Percentiles rank a stretch among this genome's conserved stretches.
Evolutionary conservation across 176 grass and related monocot genomes (phyloP).

Genomic region (Cymbopogon citratus): DNA sequence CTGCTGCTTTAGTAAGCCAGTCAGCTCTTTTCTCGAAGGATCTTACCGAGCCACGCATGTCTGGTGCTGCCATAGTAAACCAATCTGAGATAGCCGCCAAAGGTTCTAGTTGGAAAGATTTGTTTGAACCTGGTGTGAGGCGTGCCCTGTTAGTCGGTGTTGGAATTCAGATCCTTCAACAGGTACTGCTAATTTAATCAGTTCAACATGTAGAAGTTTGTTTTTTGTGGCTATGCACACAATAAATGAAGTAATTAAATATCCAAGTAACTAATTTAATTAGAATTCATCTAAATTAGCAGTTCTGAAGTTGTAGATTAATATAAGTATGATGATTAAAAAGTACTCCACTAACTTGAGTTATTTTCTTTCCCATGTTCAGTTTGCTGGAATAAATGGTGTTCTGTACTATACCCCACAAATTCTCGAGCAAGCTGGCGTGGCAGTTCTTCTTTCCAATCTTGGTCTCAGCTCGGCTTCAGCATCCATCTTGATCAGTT

Average conservation of each 20-base stretch:
- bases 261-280: neutral
- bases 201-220: neutral
- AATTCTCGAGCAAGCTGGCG: conserved; percentile 88
- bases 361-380: neutral
- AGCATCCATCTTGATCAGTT: conserved; percentile 83
- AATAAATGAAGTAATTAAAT: neutral
- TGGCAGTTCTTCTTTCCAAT: conserved; percentile 71
- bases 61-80: conserved; percentile 63
- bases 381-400: conserved; percentile 96
- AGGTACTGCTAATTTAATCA: conserved; percentile 44
- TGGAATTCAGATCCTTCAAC: conserved; percentile 82
- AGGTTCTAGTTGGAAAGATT: conserved; percentile 55
- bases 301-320: neutral
- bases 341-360: neutral
- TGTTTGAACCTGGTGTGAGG: conserved; percentile 79
- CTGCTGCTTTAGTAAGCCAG: conserved; percentile 80
- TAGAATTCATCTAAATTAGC: conserved; percentile 9
- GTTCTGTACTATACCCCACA: conserved; percentile 92
- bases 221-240: neutral
- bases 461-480: conserved; percentile 86
- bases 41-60: conserved; percentile 44
- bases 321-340: neutral
- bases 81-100: conserved; percentile 55
- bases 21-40: conserved; percentile 71
- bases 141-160: conserved; percentile 70